phyloP scores from a whole-genome alignment of 2,329 filamentous ascomycete species.

The Hymenoscyphus fructigenus region DNA sequence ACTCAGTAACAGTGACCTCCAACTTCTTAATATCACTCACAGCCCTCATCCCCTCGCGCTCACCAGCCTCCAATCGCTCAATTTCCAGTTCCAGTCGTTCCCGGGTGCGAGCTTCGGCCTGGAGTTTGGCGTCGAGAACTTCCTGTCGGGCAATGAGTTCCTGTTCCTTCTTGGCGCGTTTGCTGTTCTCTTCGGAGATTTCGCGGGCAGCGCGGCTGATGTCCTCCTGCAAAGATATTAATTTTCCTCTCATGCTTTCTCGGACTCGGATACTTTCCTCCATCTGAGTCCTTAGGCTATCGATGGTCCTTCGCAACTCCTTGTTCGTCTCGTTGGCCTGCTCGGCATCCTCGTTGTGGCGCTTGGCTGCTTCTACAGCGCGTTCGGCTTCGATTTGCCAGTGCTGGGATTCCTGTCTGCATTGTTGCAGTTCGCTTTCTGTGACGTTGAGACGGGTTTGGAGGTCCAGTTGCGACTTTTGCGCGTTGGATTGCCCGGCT shows the following conservation, averaged over 20 bases:
- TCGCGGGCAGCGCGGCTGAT: constrained; percentile 78
- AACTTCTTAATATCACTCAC: constrained; percentile 62
- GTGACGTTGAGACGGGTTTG: constrained; percentile 54
- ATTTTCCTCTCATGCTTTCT: constrained; percentile 80
- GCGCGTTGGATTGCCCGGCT: constrained; percentile 59
- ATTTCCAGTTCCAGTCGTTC: constrained; percentile 67
- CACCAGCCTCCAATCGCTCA: constrained; percentile 62
- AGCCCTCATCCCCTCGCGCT: constrained; percentile 64
- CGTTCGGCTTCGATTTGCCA: constrained; percentile 63
- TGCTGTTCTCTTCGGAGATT: constrained; percentile 78
- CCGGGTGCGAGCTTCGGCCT: constrained; percentile 69
- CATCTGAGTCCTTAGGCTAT: constrained; percentile 72
- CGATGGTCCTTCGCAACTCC: constrained; percentile 70
- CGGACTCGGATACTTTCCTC: constrained; percentile 84
- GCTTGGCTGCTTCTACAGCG: constrained; percentile 62
- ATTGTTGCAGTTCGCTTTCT: constrained; percentile 55
- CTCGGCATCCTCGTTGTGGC: constrained; percentile 59
- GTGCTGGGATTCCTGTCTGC: constrained; percentile 57
- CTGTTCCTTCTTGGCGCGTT: constrained; percentile 75
- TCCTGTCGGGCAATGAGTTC: constrained; percentile 77
- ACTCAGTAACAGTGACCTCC: constrained; percentile 53
- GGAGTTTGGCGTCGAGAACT: constrained; percentile 73
- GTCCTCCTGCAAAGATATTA: constrained; percentile 82
- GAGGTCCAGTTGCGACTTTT: constrained; percentile 55
- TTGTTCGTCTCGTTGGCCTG: constrained; percentile 62